These are phyloP conservation scores for Cercospora zeina DNA, from an alignment of 2,329 filamentous ascomycete genomes.

Conservation along the genomic window DNA sequence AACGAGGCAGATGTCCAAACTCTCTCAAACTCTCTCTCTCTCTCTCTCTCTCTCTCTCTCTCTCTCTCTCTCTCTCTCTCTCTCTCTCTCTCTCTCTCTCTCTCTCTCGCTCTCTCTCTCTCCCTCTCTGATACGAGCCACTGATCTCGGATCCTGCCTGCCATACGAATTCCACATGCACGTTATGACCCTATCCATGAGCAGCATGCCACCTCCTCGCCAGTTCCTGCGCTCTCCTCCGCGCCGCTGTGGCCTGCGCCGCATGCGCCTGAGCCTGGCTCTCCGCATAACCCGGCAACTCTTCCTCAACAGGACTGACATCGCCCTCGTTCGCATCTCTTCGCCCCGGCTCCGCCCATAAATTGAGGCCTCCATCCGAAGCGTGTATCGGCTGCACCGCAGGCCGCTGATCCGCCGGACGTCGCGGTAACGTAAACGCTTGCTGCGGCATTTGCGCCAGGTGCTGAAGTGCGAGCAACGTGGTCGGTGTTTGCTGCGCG, in stretches of 20 bases:
- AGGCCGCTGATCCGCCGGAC: slow-evolving; percentile 12
- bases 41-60: too few species aligned
- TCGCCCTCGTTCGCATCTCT: slow-evolving; percentile 19
- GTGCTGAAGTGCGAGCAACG: slow-evolving; percentile 32
- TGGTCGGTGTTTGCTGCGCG: slow-evolving; percentile 33
- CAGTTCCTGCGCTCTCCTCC: slow-evolving; percentile 48
- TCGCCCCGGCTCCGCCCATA: slow-evolving; percentile 30
- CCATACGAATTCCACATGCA: background rate
- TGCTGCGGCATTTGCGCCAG: slow-evolving; percentile 33
- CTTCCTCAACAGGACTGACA: slow-evolving; percentile 36
- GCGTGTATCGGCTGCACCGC: slow-evolving; percentile 12
- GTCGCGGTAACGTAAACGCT: slow-evolving; percentile 5
- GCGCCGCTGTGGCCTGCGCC: slow-evolving; percentile 44
- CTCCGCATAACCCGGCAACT: slow-evolving; percentile 50
- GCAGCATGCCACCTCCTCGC: slow-evolving; percentile 47
- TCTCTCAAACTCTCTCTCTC: too few species aligned
- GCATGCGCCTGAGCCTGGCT: slow-evolving; percentile 51
- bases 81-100: too few species aligned
- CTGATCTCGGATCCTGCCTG: background rate
- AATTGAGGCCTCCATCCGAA: slow-evolving; percentile 24
- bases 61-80: too few species aligned
- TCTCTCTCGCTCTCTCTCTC: too few species aligned
- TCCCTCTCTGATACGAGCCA: background rate
- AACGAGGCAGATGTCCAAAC: too few species aligned
- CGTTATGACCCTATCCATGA: background rate